Evolutionary conservation across 2,329 filamentous ascomycete species (phyloP), one percentile per base, ranked within the genome.

Genomic region (Monosporascus cannonballus): DNA sequence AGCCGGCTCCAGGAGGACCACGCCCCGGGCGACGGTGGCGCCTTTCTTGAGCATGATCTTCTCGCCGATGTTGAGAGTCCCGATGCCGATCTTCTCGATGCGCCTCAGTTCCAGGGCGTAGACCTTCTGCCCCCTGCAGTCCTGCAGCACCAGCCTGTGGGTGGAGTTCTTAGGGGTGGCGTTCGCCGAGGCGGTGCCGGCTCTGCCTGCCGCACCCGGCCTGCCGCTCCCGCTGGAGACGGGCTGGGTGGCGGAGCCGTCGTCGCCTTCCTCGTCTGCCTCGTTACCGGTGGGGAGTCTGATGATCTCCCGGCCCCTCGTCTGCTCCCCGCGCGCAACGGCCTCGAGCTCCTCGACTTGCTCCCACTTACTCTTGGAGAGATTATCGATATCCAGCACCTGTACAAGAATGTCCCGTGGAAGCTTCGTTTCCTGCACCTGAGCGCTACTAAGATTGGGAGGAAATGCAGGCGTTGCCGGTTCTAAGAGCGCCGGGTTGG

Each of bases 321-420:
- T 89, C 58, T 76, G 81, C 71, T 93, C 89, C 1, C 89, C 89
- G 14, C 87, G 78, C 63, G 87, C 84, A 45, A 84, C 75, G 44
- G 84, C 80, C 68, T 93, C 89, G 6, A 94, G 82, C 36, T 85
- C 84, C 68, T 96, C 90, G 34, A 96, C 80, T 69, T 96, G 90
- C 58, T 90, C 86, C 90, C 92, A 96, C 49, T 87, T 80, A 61
- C 87, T 90, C 50, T 81, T 78, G 2, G 85, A 80, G 20, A 97
- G 79, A 65, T 97, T 92, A 65, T 96, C 87, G 7, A 97, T 77
- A 61, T 95, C 91, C 1, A 96, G 73, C 1, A 97, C 81, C 69
- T 97, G 94, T 1, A 94, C 86, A 3, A 86, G 76, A 1, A 93
- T 76, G 34, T 89, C 81, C 1, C 76, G 77, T 0, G 73, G 55